Evolutionary conservation across 306 rosid genomes (phyloP).

Genomic region (Erythrophleum fordii): DNA sequence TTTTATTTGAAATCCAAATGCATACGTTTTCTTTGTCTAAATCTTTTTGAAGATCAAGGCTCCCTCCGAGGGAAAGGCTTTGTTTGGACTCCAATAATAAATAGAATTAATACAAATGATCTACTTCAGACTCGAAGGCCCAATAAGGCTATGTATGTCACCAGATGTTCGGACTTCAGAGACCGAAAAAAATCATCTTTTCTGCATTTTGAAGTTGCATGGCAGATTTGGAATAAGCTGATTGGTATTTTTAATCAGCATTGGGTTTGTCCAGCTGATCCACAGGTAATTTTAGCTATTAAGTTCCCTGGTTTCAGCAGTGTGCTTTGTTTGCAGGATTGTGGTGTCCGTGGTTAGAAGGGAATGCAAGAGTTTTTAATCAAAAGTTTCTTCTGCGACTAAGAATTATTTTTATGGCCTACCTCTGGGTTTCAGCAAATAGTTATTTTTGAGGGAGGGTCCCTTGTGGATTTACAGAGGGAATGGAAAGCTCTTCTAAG

Average conservation of each 20-base stretch:
- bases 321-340: background rate
- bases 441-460: background rate
- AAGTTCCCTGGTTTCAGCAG: background rate
- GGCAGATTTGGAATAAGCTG: background rate
- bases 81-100: background rate
- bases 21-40: background rate
- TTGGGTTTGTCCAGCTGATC: background rate
- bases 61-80: background rate
- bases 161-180: background rate
- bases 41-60: background rate
- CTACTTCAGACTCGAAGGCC: background rate
- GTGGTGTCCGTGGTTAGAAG: background rate
- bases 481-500: background rate
- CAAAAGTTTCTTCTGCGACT: too few relatives aligned
- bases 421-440: background rate
- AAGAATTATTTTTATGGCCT: background rate
- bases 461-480: background rate
- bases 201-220: background rate
- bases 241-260: too few relatives aligned
- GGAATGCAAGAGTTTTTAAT: background rate
- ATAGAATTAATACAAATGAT: too few relatives aligned
- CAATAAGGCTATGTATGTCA: background rate
- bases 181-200: background rate
- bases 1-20: background rate
- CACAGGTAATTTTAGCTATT: background rate